Evolutionary conservation across 1,284 basidiomycete species (phyloP).

Genomic region (Irpex sp.): DNA sequence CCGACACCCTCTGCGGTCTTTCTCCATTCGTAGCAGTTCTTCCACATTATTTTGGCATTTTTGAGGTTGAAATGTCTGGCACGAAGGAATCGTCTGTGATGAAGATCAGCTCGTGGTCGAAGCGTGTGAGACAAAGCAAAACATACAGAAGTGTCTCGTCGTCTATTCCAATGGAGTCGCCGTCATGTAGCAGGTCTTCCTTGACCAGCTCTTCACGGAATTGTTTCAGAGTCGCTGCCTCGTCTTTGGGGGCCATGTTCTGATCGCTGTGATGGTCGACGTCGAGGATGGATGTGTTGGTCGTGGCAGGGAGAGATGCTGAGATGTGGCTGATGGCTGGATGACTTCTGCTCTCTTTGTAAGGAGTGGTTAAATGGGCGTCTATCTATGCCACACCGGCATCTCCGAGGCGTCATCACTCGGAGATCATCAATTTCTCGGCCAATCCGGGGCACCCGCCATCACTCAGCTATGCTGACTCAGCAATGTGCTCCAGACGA

Average conservation of each 20-base stretch:
- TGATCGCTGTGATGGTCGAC: not conserved
- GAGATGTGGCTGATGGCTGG: not conserved
- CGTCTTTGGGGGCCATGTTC: constrained; percentile 7
- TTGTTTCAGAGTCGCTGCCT: constrained; percentile 18
- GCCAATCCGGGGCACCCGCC: not conserved
- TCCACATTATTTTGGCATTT: constrained; percentile 52
- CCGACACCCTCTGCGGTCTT: constrained; percentile 49
- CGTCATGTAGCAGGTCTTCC: constrained; percentile 50
- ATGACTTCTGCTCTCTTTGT: not conserved
- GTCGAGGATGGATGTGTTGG: not conserved
- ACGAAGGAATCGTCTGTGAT: constrained; percentile 56
- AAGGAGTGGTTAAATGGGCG: not conserved
- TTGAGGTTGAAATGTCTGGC: constrained; percentile 55
- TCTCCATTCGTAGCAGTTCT: constrained; percentile 56
- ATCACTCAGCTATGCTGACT: not conserved
- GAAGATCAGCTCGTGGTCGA: not conserved
- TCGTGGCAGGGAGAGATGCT: not conserved
- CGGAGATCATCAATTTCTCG: not conserved
- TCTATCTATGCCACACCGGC: not conserved
- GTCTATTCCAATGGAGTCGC: constrained; percentile 61
- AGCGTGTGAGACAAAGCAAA: constrained; percentile 6
- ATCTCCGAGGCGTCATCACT: not conserved
- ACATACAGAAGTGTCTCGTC: constrained; percentile 54
- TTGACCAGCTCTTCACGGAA: constrained; percentile 46
- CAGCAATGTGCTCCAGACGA: not conserved